Percentiles rank a stretch among this genome's conserved stretches.
These are phyloP conservation scores for Dendrobium chrysotoxum DNA, from an alignment of 106 monocot genomes.

Conservation along the genomic window DNA sequence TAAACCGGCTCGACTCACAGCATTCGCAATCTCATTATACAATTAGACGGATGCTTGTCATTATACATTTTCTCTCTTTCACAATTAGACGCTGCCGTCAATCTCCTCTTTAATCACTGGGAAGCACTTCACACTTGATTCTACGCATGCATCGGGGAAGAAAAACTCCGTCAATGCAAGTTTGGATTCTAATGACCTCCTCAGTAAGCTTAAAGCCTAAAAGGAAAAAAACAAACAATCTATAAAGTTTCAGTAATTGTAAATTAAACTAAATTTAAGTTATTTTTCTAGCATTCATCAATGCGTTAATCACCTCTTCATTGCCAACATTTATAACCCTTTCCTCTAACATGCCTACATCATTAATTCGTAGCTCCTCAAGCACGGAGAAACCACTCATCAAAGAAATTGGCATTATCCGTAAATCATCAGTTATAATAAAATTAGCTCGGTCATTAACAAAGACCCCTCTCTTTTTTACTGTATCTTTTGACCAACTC, in stretches of 20 bases:
- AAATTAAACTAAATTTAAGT: too few species aligned
- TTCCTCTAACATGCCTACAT: conserved; percentile 8
- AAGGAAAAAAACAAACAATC: neutral
- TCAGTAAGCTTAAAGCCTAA: neutral
- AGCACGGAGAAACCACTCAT: neutral
- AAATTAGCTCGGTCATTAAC: neutral
- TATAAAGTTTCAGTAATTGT: too few species aligned
- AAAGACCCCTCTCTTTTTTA: conserved; percentile 18
- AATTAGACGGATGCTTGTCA: too few species aligned
- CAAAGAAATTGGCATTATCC: conserved; percentile 7
- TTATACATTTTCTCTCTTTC: too few species aligned
- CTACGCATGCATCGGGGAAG: neutral
- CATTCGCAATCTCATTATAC: too few species aligned
- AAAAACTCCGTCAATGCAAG: neutral
- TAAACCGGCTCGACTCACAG: too few species aligned
- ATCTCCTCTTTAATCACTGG: neutral
- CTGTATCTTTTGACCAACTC: neutral
- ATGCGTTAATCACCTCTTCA: conserved; percentile 4
- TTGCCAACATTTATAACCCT: neutral
- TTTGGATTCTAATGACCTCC: neutral
- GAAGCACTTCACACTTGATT: neutral
- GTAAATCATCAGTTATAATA: conserved; percentile 25
- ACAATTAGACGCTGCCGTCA: too few species aligned
- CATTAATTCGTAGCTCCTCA: neutral
- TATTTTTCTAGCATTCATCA: neutral